Base-by-base conservation (phyloP, 225 moss, liverwort and hornwort genomes). In the Pseudisothecium myosuroides region DNA sequence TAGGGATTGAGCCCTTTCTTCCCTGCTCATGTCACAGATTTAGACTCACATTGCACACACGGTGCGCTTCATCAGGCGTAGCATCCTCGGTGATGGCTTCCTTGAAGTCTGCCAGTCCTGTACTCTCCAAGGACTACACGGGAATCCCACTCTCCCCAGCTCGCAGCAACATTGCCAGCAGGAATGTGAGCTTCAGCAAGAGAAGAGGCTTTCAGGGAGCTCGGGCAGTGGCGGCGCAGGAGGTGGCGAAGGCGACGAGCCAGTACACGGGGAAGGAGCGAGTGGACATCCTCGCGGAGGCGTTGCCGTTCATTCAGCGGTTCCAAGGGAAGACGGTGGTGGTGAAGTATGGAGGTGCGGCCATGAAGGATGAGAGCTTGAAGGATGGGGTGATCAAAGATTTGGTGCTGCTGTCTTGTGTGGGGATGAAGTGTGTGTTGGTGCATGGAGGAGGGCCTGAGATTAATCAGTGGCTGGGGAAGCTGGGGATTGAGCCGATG, bases 321-420 rank as follows among this genome's bases (percentile, higher is more conserved):
- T 99, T 99, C 67, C 97, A 96, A 63, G 94, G 95, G 86, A 99
- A 99, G 93, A 97, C 93, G 59, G 98, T 99, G 87, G 98, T 99
- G 80, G 98, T 99, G 59, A 99, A 99, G 90, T 99, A 99, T 85
- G 98, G 98, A 27, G 98, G 98, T 66, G 98, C 98, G 32, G 98
- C 98, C 36, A 99, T 99, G 98, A 99, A 99, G 89, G 98, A 99
- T 76, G 92, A 91, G 79, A 59, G 90, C 10, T 84, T 99, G 61
- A 99, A 96, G 88, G 98, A 99, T 58, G 95, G 98, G 29, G 98
- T 99, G 8, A 97, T 99, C 24, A 97, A 96, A 81, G 98, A 99
- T 74, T 85, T 99, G 76, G 98, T 99, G 74, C 92, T 99, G 49
- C 63, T 99, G 60, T 95, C 97, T 5, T 97, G 97, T 63, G 98